phyloP scores from a whole-genome alignment of 495 filamentous ascomycete genomes.

The Podospora anserina region DNA sequence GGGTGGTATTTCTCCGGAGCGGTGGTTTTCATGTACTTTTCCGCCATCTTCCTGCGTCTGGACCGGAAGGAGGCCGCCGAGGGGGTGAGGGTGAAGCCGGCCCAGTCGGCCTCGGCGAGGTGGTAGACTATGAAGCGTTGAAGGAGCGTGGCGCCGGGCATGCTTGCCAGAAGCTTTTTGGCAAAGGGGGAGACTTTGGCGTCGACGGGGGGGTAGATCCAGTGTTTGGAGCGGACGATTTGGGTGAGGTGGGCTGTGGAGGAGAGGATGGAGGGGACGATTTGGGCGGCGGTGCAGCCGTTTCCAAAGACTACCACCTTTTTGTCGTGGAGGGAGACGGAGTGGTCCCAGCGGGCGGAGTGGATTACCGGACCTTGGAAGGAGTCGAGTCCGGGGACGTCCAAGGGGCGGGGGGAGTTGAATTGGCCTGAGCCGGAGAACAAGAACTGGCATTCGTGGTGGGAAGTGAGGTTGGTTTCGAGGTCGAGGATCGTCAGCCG shows the following conservation, averaged over 20 bases:
- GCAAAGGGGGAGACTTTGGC: conserved; percentile 11
- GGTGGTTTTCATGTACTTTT: conserved; percentile 36
- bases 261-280: conserved; percentile 38
- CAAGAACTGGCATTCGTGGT: conserved; percentile 39
- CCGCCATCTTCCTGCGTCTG: conserved; percentile 16
- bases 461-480: background rate
- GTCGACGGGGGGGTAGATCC: conserved; percentile 40
- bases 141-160: conserved; percentile 30
- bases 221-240: conserved; percentile 31
- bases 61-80: conserved; percentile 15
- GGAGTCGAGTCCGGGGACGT: conserved; percentile 51
- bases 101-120: conserved; percentile 25
- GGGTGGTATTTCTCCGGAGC: conserved; percentile 42
- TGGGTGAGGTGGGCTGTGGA: conserved; percentile 35
- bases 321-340: conserved; percentile 48
- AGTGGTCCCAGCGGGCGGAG: conserved; percentile 54
- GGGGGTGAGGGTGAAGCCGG: conserved; percentile 27
- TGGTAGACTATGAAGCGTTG: conserved; percentile 32
- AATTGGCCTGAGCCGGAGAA: conserved; percentile 53
- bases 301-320: conserved; percentile 60
- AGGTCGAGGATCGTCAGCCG: conserved; percentile 1
- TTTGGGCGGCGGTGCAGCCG: conserved; percentile 53
- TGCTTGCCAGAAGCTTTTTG: conserved; percentile 18
- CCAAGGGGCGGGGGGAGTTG: conserved; percentile 33
- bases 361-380: conserved; percentile 59